Percentiles rank a stretch among this genome's conserved stretches.
Evolutionary conservation across 83 land plant species (phyloP).

Genomic region (Picea abies): DNA sequence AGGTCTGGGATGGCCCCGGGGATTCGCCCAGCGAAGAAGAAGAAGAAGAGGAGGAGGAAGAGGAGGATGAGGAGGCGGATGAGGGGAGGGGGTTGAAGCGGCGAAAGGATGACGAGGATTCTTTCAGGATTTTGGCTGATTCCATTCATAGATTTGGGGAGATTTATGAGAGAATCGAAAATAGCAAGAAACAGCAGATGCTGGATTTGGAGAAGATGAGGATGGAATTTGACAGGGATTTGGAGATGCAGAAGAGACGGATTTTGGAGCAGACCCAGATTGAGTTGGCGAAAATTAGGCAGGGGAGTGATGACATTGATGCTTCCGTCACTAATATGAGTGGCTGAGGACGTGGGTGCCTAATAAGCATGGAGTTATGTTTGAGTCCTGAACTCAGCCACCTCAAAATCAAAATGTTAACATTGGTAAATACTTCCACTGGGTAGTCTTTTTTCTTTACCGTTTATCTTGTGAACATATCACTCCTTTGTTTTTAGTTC

Average conservation of each 20-base stretch:
- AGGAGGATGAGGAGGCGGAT: conserved; percentile 18
- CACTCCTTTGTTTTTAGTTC: no score
- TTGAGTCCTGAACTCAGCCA: no score
- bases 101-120: conserved; percentile 18
- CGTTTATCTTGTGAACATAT: no score
- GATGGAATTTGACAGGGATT: conserved; percentile 65
- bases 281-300: conserved; percentile 54
- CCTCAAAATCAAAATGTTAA: no score
- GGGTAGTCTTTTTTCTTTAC: no score
- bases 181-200: conserved; percentile 68
- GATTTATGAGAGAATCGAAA: conserved; percentile 81
- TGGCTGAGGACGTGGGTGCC: background rate
- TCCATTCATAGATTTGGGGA: conserved; percentile 69
- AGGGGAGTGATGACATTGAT: conserved; percentile 43
- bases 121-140: conserved; percentile 51
- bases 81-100: conserved; percentile 2
- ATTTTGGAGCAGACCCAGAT: conserved; percentile 61
- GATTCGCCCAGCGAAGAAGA: conserved; percentile 28
- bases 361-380: no score
- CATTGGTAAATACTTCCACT: no score
- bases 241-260: conserved; percentile 65
- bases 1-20: conserved; percentile 56
- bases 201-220: conserved; percentile 81
- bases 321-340: conserved; percentile 21
- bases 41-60: conserved; percentile 36